Evolutionary conservation across 1,284 basidiomycete genomes (phyloP), one percentile per base, ranked within the genome.

Genomic region (Irpex sp.): DNA sequence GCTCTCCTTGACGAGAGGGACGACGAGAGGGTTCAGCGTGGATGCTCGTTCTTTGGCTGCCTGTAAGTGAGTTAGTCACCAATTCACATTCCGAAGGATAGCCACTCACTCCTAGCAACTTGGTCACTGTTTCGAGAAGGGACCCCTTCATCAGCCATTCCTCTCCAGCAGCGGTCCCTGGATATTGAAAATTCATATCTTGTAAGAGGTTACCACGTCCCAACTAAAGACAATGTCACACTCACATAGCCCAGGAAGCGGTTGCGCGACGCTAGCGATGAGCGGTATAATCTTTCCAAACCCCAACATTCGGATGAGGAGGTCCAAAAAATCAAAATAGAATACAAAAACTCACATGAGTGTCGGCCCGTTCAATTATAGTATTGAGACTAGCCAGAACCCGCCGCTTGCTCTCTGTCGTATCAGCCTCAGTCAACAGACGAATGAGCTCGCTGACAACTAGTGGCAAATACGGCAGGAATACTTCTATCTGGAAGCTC

Each of bases 81-180:
- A 4, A 21, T 17, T 40, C 26, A n/a, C 15, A 19, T 38, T 17
- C 40, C 7, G 3, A 17, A 26, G 57, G 17, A 6, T 55, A 26
- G 26, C 17, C 51, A 72, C 81, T 61, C 69, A 93, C 93, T 67
- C 83, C 80, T 4, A 95, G 81, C 13, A 96, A 77, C 67, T 87
- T 90, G 19, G 86, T 88, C 52, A 94, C 84, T 4, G 91, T 87
- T 5, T 82, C 83, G 3, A 96, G 79, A 4, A 96, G 76, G 2
- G 87, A 87, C 1, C 81, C 82, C 73, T 94, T 96, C 79, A 94
- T 91, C 19, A 93, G 74, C 83, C 86, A 92, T 66, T 95, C 90
- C 9, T 88, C 86, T 26, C 85, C 88, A 4, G 87, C 85, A 59
- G 80, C 76, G 21, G 78, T 79, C 91, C 91, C 91, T 91, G 31